These are phyloP conservation scores for Cairneyella variabilis DNA, from an alignment of 495 filamentous ascomycete species.

Conservation along the genomic window DNA sequence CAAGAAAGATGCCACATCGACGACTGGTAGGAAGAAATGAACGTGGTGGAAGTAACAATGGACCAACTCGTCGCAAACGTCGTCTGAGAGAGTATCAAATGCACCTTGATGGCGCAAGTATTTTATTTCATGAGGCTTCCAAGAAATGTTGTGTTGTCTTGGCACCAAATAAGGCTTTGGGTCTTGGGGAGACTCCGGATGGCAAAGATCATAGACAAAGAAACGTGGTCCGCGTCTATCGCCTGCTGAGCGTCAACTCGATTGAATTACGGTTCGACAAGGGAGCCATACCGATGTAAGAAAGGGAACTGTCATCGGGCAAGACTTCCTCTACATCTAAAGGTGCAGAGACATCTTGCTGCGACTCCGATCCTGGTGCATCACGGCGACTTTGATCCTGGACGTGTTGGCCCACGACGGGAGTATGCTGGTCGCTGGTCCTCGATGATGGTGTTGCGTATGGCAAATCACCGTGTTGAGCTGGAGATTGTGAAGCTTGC, in stretches of 20 bases:
- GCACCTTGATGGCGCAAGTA: constrained; percentile 17
- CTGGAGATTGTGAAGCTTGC: not conserved
- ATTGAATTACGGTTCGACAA: not conserved
- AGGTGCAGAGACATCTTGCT: not conserved
- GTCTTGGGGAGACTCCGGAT: constrained; percentile 15
- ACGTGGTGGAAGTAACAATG: constrained; percentile 34
- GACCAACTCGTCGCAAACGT: constrained; percentile 21
- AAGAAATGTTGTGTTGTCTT: not conserved
- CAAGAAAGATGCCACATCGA: constrained; percentile 34
- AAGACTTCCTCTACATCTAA: constrained; percentile 4
- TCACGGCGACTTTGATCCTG: too few species aligned
- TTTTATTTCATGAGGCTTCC: constrained; percentile 19
- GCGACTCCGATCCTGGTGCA: too few species aligned
- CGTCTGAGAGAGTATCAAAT: constrained; percentile 14
- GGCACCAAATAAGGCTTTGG: not conserved
- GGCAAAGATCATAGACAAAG: constrained; percentile 21
- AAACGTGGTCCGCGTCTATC: constrained; percentile 16
- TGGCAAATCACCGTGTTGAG: not conserved
- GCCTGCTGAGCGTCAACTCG: not conserved
- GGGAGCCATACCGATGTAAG: constrained; percentile 5
- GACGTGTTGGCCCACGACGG: not conserved
- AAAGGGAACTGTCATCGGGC: constrained; percentile 10
- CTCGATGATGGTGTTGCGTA: not conserved
- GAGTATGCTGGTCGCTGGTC: not conserved
- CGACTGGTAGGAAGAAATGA: constrained; percentile 37